phyloP scores from a whole-genome alignment of 2,329 filamentous ascomycete species.

The Xenoacremonium recifei region DNA sequence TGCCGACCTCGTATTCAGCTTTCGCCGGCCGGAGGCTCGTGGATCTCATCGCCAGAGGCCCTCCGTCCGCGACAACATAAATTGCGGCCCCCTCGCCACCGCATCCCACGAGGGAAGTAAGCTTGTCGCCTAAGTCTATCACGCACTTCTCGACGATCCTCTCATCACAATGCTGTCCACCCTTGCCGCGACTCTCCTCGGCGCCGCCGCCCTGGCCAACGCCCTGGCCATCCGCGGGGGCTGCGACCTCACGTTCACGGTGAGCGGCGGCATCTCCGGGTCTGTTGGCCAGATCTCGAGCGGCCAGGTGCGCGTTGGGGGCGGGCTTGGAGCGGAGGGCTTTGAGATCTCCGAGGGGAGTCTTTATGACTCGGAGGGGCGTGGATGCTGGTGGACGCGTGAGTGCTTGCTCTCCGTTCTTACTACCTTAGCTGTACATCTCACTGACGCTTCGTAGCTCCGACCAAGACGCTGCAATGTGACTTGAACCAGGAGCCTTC shows the following conservation, averaged over 20 bases:
- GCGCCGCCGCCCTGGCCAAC: conserved; percentile 12
- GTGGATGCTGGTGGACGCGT: conserved; percentile 65
- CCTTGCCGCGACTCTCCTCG: conserved; percentile 14
- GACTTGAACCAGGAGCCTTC: conserved; percentile 51
- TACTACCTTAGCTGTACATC: conserved; percentile 1
- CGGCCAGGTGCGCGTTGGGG: conserved; percentile 55
- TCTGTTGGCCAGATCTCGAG: conserved; percentile 58
- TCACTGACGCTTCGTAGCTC: conserved; percentile 33
- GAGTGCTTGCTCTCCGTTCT: conserved; percentile 23
- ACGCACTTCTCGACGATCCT: too few relatives aligned
- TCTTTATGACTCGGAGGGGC: conserved; percentile 54
- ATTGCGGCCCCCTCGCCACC: too few relatives aligned
- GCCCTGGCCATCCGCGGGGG: conserved; percentile 12
- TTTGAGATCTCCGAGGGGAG: conserved; percentile 56
- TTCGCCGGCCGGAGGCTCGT: background rate
- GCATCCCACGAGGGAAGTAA: too few relatives aligned
- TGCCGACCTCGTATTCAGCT: conserved; percentile 1
- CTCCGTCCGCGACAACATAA: too few relatives aligned
- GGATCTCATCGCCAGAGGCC: too few relatives aligned
- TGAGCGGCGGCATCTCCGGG: conserved; percentile 49
- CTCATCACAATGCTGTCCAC: conserved; percentile 12
- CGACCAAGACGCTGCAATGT: conserved; percentile 61
- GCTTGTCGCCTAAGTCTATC: too few relatives aligned
- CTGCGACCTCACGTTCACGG: conserved; percentile 47
- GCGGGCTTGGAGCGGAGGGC: conserved; percentile 42